Evolutionary conservation across 495 filamentous ascomycete species (phyloP), one percentile per base, ranked within the genome.

Genomic region (Elasticomyces elasticus): DNA sequence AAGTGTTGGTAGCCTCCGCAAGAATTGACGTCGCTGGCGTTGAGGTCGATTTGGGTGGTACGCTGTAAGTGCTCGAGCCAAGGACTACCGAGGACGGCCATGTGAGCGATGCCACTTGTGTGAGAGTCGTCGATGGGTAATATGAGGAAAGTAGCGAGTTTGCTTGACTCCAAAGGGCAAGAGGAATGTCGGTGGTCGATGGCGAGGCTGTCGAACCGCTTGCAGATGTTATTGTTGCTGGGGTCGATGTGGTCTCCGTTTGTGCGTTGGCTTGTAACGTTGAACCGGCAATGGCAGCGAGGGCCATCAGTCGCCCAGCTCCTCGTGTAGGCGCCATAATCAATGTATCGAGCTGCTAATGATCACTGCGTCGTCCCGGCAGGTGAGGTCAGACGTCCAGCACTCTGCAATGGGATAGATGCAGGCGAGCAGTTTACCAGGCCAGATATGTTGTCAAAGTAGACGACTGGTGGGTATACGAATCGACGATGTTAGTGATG

Each of bases 41-140:
- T 7, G n/a, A 25, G 9, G 53, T 20, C 11, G 17, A 24, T 23
- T 40, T 40, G 25, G 52, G 26, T 17, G 55, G 45, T 6, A 57
- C 55, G 24, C 26, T 46, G 31, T 52, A 57, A 1, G 58, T 61
- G 3, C 17, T 20, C 22, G 47, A 51, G 10, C 43, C 53, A 9
- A 61, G 41, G 23, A 48, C 41, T n/a, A 61, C 54, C 13, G 47
- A 38, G 17, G 47, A 26, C 5, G 58, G 58, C 52, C 52, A 56
- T 22, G 52, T 61, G 22, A 61, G 49, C 19, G 58, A 37, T 1
- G 46, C 48, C 2, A 61, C 28, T 15, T 56, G 31, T 17, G 46
- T 52, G 15, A 52, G 10, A 10, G 58, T 46, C 10, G 58, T 47
- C 12, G 58, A 61, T 19, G 58, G 58, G 49, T 61, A 61, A 20